These are phyloP conservation scores for Aspergillus ellipticus DNA, from an alignment of 495 filamentous ascomycete genomes.

Conservation along the genomic window DNA sequence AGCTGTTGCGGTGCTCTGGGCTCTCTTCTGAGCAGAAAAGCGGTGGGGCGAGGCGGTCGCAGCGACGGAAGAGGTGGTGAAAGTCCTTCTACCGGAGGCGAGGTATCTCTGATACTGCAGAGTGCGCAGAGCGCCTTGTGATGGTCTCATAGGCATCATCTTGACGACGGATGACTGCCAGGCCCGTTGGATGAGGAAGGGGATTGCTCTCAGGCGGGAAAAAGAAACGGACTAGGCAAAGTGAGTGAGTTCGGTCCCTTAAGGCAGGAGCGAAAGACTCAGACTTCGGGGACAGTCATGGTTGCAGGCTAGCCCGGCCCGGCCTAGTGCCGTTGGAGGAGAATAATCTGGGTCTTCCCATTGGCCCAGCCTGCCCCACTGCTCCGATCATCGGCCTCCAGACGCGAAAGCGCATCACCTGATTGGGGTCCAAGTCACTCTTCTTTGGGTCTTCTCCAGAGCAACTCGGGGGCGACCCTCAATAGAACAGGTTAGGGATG, in stretches of 20 bases:
- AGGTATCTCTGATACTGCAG: constrained; percentile 41
- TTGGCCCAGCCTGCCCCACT: constrained; percentile 24
- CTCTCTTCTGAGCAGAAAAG: constrained; percentile 43
- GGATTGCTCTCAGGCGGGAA: constrained; percentile 22
- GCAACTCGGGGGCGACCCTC: not conserved
- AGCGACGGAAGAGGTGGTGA: constrained; percentile 39
- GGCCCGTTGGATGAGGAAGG: constrained; percentile 21
- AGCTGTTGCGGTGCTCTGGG: constrained; percentile 48
- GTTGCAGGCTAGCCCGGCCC: not conserved
- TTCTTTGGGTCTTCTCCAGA: not conserved
- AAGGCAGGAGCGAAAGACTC: constrained; percentile 18
- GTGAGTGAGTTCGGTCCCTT: constrained; percentile 15
- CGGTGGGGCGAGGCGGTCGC: constrained; percentile 46
- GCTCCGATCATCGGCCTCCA: constrained; percentile 35
- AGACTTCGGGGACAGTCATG: constrained; percentile 13
- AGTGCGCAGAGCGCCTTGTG: constrained; percentile 44
- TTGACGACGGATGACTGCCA: constrained; percentile 35
- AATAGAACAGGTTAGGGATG: not conserved
- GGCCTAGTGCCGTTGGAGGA: constrained; percentile 22
- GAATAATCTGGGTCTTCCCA: constrained; percentile 25
- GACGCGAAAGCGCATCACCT: not conserved
- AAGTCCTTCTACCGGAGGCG: constrained; percentile 35
- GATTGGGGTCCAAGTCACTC: not conserved
- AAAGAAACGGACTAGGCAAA: constrained; percentile 24
- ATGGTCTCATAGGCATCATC: constrained; percentile 50